These are phyloP conservation scores for Trichoderma brevicompactum DNA, from an alignment of 2,329 filamentous ascomycete species.

Conservation along the genomic window DNA sequence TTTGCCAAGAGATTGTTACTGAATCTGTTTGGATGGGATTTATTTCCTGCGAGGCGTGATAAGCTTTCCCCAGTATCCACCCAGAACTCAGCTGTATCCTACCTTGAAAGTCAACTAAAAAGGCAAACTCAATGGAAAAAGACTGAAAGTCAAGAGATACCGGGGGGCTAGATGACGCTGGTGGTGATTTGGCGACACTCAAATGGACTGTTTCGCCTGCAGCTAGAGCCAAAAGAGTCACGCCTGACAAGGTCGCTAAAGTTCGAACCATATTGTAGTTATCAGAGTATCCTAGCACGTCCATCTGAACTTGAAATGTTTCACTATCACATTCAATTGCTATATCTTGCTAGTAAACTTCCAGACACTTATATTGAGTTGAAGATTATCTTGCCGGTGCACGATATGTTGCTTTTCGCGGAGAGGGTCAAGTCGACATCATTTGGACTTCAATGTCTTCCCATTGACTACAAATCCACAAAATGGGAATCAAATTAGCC, in stretches of 20 bases:
- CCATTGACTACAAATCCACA: not conserved
- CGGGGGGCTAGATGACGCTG: constrained; percentile 12
- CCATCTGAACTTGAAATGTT: not conserved
- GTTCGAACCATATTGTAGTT: constrained; percentile 1
- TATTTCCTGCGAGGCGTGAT: constrained; percentile 4
- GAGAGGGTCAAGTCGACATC: not conserved
- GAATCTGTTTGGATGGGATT: constrained; percentile 21
- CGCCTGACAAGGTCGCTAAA: not conserved
- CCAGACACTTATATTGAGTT: not conserved
- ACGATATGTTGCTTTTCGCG: not conserved
- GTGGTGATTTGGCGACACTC: not conserved
- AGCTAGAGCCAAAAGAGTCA: not conserved
- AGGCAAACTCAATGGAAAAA: constrained; percentile 25
- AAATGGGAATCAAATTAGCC: constrained; percentile 6
- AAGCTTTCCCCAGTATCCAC: not conserved
- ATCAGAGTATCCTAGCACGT: not conserved
- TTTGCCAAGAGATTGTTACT: constrained; percentile 25
- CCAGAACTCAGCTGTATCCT: not conserved
- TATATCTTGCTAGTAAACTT: not conserved
- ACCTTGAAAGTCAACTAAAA: constrained; percentile 23
- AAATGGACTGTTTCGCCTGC: constrained; percentile 11
- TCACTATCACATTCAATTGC: not conserved
- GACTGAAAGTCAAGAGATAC: constrained; percentile 26
- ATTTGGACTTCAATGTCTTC: not conserved
- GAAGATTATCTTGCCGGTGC: not conserved